Evolutionary conservation across 257 asterid species (phyloP), one percentile per base, ranked within the genome.

Genomic region (Ligustrum vulgare): DNA sequence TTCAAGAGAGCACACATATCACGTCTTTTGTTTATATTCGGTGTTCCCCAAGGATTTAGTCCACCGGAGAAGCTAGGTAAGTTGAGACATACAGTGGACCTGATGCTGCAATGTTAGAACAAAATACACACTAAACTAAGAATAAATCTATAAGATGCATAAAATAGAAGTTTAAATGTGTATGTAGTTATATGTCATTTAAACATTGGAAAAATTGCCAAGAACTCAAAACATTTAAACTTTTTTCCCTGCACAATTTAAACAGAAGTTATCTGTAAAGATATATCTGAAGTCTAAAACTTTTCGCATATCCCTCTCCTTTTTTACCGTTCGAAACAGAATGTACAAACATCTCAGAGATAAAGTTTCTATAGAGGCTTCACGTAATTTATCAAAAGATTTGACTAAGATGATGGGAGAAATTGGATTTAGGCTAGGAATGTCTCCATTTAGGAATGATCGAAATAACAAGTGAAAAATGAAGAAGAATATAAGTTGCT

Each of bases 1-100:
- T 73, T 33, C 28, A 56, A 54, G 36, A 33, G 74, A 81, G 15
- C 75, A 83, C 97, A 79, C 15, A 82, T 96, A 78, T 91, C 89
- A 31, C 83, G 87, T 0, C 82, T 70, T 84, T 84, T 89, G 49
- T 65, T 68, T 51, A 37, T 79, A 69, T 80, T 84, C 16, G 97
- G 98, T 73, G 93, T 95, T 80, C 97, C 99, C 99, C 98, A 91
- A 18, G 99, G 99, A 84, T 87, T 95, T 23, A 95, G 87, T 77
- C 99, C 98, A 64, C 99, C 99, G 13, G 99, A 93, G 82, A 93
- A 95, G 86, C 99, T 95, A 4, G 98, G 98, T 85, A 93, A 82
- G 76, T 93, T 95, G 18, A 95, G 94, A 86, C 98, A 95, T 62
- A 95, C 77, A 32, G 93, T 87, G 60, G 99, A 95, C 85, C 90